These are phyloP conservation scores for Saccharomycopsis schoenii DNA, from an alignment of 805 yeast species.

Conservation along the genomic window DNA sequence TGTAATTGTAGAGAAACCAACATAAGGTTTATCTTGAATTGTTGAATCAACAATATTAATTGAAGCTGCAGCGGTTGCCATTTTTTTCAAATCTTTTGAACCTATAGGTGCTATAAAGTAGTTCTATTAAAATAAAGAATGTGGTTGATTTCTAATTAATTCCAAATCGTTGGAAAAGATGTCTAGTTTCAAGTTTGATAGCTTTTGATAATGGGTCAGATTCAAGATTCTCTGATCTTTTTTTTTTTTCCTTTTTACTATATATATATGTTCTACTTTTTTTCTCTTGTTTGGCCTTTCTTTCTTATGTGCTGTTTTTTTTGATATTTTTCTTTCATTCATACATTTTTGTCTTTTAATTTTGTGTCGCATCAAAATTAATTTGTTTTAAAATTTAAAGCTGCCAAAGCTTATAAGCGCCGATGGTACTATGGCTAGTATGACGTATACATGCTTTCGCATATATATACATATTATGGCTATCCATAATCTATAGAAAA, in stretches of 20 bases:
- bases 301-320: neutral
- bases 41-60: neutral
- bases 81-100: neutral
- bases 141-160: neutral
- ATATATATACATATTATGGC: neutral
- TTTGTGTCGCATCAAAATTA: neutral
- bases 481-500: too few relatives aligned
- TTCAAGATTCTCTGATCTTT: neutral
- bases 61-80: conserved; percentile 1
- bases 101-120: neutral
- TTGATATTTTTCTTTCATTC: neutral
- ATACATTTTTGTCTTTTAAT: neutral
- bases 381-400: neutral
- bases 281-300: neutral
- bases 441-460: neutral
- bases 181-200: neutral
- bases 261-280: neutral
- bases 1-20: conserved; percentile 95
- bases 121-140: neutral
- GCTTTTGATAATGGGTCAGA: neutral
- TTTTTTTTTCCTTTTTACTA: neutral
- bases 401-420: neutral
- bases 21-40: conserved; percentile 35
- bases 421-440: neutral
- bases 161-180: neutral